Percentiles rank a stretch among this genome's conserved stretches.
Evolutionary conservation across 495 filamentous ascomycete genomes (phyloP).

Genomic region (Amorphotheca resinae): DNA sequence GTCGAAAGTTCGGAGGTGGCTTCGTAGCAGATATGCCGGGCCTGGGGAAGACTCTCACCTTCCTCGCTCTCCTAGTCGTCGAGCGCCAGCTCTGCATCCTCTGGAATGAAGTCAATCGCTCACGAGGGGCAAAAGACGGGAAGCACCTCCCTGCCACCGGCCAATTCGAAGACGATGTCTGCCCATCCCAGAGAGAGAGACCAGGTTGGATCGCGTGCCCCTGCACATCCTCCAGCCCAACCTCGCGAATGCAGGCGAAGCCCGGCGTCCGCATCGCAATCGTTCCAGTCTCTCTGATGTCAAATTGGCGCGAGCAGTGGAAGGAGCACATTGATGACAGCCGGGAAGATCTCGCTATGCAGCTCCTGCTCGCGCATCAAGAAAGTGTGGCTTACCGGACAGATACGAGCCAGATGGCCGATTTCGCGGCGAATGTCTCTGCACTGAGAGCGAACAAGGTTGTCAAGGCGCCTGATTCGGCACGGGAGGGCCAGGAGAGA

Average conservation of each 20-base stretch:
- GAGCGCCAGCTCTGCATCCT: conserved; percentile 8
- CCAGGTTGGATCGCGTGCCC: conserved; percentile 11
- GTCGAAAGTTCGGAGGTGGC: conserved; percentile 7
- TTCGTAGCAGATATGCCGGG: conserved; percentile 13
- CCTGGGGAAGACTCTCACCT: conserved; percentile 11
- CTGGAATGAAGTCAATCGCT: conserved; percentile 1
- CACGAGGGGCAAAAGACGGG: neutral
- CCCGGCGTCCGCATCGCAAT: conserved; percentile 4
- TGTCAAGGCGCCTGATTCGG: neutral
- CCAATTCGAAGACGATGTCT: neutral
- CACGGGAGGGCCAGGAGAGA: neutral
- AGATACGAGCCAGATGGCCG: neutral
- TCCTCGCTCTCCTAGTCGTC: conserved; percentile 9
- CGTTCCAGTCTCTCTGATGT: conserved; percentile 3
- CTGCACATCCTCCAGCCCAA: conserved; percentile 2
- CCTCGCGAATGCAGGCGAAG: conserved; percentile 4
- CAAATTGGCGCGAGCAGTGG: conserved; percentile 7
- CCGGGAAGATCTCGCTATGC: conserved; percentile 1
- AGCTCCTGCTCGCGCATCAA: conserved; percentile 2
- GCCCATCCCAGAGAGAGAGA: neutral
- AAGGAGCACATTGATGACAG: conserved; percentile 2
- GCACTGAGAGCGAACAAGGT: neutral
- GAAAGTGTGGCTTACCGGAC: neutral
- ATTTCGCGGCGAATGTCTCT: neutral
- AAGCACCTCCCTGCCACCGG: conserved; percentile 1